These are phyloP conservation scores for Penicillium sp. DNA, from an alignment of 2,329 filamentous ascomycete genomes.

Conservation along the genomic window DNA sequence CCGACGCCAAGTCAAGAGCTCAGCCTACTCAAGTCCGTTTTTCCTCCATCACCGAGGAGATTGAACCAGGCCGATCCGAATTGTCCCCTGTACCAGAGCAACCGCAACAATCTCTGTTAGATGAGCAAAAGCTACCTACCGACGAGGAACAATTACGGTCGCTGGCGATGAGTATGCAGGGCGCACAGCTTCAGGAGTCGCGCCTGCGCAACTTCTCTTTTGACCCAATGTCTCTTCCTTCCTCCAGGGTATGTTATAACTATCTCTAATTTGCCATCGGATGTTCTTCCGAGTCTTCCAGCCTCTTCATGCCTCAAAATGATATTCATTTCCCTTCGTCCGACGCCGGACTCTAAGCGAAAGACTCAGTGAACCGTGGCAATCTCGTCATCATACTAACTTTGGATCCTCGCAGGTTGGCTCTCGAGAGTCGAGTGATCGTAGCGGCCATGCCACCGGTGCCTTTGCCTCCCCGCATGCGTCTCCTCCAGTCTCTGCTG, in stretches of 20 bases:
- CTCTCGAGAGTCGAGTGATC: slow-evolving; percentile 61
- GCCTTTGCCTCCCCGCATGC: slow-evolving; percentile 66
- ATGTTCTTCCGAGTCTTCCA: neutral
- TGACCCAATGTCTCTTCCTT: slow-evolving; percentile 83
- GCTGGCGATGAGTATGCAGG: slow-evolving; percentile 70
- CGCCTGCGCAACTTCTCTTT: slow-evolving; percentile 85
- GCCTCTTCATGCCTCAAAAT: neutral
- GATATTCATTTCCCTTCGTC: neutral
- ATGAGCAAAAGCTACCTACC: slow-evolving; percentile 25
- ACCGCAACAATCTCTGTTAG: slow-evolving; percentile 5
- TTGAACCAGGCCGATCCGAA: slow-evolving; percentile 51
- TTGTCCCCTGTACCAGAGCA: slow-evolving; percentile 23
- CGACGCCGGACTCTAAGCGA: neutral
- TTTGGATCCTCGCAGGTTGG: slow-evolving; percentile 33
- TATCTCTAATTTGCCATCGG: slow-evolving; percentile 9
- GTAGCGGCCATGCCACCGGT: slow-evolving; percentile 60
- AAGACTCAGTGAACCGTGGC: neutral
- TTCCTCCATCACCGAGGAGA: slow-evolving; percentile 69
- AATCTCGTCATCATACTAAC: slow-evolving; percentile 10
- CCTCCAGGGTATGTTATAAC: slow-evolving; percentile 41
- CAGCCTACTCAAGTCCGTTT: slow-evolving; percentile 61
- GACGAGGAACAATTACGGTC: slow-evolving; percentile 66
- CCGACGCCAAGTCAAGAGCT: slow-evolving; percentile 32
- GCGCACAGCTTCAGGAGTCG: slow-evolving; percentile 73
- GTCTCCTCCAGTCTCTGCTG: slow-evolving; percentile 66